Evolutionary conservation across 495 filamentous ascomycete genomes (phyloP), one percentile per base, ranked within the genome.

Genomic region (Aspergillus cavernicola): DNA sequence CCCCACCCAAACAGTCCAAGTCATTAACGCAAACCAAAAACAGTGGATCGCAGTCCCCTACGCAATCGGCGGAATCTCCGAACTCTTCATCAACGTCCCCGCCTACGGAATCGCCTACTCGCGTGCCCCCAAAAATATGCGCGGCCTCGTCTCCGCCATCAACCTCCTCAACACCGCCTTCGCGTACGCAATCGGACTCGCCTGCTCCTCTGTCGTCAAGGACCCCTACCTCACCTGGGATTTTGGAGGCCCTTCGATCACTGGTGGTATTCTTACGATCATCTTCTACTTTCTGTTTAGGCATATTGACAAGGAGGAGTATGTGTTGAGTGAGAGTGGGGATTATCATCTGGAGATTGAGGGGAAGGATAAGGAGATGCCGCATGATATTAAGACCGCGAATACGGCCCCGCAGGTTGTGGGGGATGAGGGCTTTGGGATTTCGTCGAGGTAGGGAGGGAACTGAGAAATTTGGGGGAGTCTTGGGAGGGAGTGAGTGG

Each of bases 61-160:
- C 47, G 47, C 47, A 4, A 39, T 50, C 47, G 47, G 47, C 19
- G 47, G 47, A n/a, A 40, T 50, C 47, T 50, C 47, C 36, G 47
- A 50, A 28, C 47, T 50, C 22, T 50, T 50, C 47, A 16, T 50
- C 47, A 50, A 50, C 47, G 47, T 50, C 23, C 47, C 47, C 47
- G 47, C 47, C 36, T 50, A 50, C 36, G 35, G 24, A 16, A 50
- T 50, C 47, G 47, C 47, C 35, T 50, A 50, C 47, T 40, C 47
- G 12, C 47, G 36, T 8, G 38, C 28, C 10, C 49, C 49, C 11
- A 22, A 15, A 8, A 47, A 47, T 19, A 47, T 47, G 44, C 44
- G 44, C 12, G 18, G 31, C 11, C 44, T 47, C 11, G 44, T 47
- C 31, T 36, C 44, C 31, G 44, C 44, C 13, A 47, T 47, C 19